phyloP scores from a whole-genome alignment of 306 rosid genomes.

The Trifolium repens region DNA sequence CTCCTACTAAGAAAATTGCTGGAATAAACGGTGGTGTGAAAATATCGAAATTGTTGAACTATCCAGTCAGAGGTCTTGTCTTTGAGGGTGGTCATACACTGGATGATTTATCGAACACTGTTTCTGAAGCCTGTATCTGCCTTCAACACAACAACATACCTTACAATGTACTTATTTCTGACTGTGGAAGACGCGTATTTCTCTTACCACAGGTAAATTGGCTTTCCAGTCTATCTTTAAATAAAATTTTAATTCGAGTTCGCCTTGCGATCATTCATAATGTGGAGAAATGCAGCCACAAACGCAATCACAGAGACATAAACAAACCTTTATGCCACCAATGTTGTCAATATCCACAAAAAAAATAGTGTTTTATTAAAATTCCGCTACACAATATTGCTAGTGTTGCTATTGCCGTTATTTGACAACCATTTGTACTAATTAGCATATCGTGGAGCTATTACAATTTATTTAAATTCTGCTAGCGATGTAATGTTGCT shows the following conservation, averaged over 20 bases:
- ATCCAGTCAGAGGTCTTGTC: conserved; percentile 88
- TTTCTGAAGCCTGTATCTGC: conserved; percentile 88
- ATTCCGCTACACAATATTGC: neutral
- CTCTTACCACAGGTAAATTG: conserved; percentile 84
- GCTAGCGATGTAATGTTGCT: neutral
- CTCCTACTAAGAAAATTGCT: conserved; percentile 62
- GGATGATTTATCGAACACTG: conserved; percentile 63
- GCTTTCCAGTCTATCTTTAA: neutral
- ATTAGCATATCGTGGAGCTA: neutral
- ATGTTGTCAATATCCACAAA: neutral
- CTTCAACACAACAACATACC: conserved; percentile 90
- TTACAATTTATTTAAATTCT: neutral
- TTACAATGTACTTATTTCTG: conserved; percentile 83
- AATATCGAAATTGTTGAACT: conserved; percentile 63
- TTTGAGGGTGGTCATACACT: conserved; percentile 74
- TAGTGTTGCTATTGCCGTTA: neutral
- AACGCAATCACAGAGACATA: neutral
- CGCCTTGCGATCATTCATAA: neutral
- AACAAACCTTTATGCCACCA: neutral
- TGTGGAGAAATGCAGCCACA: neutral
- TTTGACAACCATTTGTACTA: neutral
- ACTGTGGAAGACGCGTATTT: conserved; percentile 77
- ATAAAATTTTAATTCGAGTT: neutral
- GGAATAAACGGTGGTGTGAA: conserved; percentile 56
- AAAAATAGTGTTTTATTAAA: neutral